Conservation (phyloP, 2,329 filamentous ascomycete genomes). For the Tolypocladium amazonense region DNA sequence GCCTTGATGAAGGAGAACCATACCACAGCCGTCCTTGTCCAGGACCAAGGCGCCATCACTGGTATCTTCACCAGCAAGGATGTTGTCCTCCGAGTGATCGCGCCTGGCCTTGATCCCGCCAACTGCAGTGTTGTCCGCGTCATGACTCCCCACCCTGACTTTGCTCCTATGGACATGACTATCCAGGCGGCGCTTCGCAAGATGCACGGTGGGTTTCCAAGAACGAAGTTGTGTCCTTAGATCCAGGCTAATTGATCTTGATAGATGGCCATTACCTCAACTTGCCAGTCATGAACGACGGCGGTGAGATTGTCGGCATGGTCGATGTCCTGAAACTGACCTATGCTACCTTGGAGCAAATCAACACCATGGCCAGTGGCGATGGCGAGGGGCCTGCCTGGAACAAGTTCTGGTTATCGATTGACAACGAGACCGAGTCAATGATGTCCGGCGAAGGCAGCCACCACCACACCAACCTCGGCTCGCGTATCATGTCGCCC, state of each 20-base stretch:
- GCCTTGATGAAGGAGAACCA: slow-evolving; percentile 98
- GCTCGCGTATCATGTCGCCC: slow-evolving; percentile 69
- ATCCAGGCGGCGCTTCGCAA: slow-evolving; percentile 96
- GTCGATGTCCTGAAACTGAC: slow-evolving; percentile 97
- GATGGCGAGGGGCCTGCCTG: slow-evolving; percentile 93
- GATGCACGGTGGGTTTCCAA: slow-evolving; percentile 74
- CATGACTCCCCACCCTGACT: slow-evolving; percentile 98
- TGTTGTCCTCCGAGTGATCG: slow-evolving; percentile 94
- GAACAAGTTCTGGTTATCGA: slow-evolving; percentile 99
- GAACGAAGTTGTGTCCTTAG: not conserved
- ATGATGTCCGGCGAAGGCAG: slow-evolving; percentile 88
- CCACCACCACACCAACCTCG: slow-evolving; percentile 52
- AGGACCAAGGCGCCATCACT: slow-evolving; percentile 94
- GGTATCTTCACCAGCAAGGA: slow-evolving; percentile 99
- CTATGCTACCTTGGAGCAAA: slow-evolving; percentile 94
- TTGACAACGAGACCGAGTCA: slow-evolving; percentile 90
- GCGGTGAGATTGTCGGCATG: slow-evolving; percentile 97
- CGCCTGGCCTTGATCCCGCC: slow-evolving; percentile 82
- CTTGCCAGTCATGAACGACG: slow-evolving; percentile 94
- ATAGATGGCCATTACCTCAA: slow-evolving; percentile 96
- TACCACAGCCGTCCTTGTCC: slow-evolving; percentile 90
- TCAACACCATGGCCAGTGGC: slow-evolving; percentile 83
- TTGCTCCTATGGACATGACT: slow-evolving; percentile 97
- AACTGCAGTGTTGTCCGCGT: slow-evolving; percentile 97
- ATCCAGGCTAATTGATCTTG: not conserved